A percentile compares a stretch with the other conserved stretches of the same genome.
Conservation (phyloP, 805 yeast species). For the Lipomyces sp. region DNA sequence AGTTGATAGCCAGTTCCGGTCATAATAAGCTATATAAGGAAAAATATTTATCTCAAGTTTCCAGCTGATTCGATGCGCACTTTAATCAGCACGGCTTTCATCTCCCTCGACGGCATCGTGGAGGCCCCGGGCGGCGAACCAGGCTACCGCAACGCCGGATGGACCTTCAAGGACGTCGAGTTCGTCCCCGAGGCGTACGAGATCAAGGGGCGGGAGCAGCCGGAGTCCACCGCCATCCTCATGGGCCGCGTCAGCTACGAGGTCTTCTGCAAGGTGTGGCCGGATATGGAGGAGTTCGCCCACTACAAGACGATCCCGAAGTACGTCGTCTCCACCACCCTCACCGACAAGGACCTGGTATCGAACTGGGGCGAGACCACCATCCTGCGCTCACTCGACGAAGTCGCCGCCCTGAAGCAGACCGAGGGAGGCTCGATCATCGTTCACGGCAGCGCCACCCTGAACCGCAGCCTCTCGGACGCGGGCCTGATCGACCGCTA, state of each 20-base stretch:
- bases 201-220: slow-evolving; percentile 2
- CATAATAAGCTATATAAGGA: not conserved
- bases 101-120: slow-evolving; percentile 3
- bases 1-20: not conserved
- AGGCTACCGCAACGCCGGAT: slow-evolving; percentile 1
- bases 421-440: slow-evolving; percentile 1
- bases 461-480: slow-evolving; percentile 2
- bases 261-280: not conserved
- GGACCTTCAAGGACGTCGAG: slow-evolving; percentile 3
- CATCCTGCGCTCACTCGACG: slow-evolving; percentile 3
- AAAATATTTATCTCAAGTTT: not conserved
- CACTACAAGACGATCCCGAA: not conserved
- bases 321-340: slow-evolving; percentile 3
- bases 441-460: slow-evolving; percentile 1
- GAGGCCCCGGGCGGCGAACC: slow-evolving; percentile 4
- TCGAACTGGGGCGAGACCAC: slow-evolving; percentile 2
- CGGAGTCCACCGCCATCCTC: slow-evolving; percentile 1
- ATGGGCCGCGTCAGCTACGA: slow-evolving; percentile 2
- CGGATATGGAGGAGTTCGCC: not conserved
- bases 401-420: slow-evolving; percentile 2
- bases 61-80: slow-evolving; percentile 1
- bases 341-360: slow-evolving; percentile 2
- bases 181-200: not conserved
- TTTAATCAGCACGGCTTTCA: not conserved
- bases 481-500: slow-evolving; percentile 3